Percentiles rank a stretch among this genome's conserved stretches.
phyloP scores from a whole-genome alignment of 306 rosid genomes.

The Mimosa bimucronata region DNA sequence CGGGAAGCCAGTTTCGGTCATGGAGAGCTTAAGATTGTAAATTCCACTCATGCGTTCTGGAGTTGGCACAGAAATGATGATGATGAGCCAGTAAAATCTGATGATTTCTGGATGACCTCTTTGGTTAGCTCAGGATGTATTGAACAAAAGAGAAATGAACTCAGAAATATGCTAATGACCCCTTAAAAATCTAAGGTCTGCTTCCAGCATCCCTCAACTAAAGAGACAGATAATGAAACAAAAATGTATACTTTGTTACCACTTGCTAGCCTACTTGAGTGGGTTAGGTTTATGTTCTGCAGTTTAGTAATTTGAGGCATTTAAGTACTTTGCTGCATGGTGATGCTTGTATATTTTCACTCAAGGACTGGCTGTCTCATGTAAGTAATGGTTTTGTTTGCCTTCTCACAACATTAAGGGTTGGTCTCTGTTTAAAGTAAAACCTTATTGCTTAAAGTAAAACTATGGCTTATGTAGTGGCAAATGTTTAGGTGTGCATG shows the following conservation, averaged over 20 bases:
- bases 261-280: conserved; percentile 16
- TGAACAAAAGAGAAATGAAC: conserved; percentile 53
- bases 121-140: conserved; percentile 66
- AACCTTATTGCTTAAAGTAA: background rate
- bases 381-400: conserved; percentile 14
- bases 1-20: conserved; percentile 95
- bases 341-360: conserved; percentile 35
- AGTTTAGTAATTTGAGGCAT: conserved; percentile 14
- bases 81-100: conserved; percentile 85
- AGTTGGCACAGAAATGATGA: conserved; percentile 96
- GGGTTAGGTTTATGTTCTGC: conserved; percentile 4
- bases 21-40: conserved; percentile 77
- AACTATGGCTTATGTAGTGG: background rate
- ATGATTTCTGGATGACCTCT: conserved; percentile 84
- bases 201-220: conserved; percentile 16
- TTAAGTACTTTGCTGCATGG: conserved; percentile 27
- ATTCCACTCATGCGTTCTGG: conserved; percentile 85
- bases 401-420: conserved; percentile 21
- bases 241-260: conserved; percentile 22
- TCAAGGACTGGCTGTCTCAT: conserved; percentile 8
- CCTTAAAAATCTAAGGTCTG: conserved; percentile 38
- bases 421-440: conserved; percentile 10
- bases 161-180: conserved; percentile 50
- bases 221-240: conserved; percentile 20
- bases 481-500: background rate